These are phyloP conservation scores for Astrothelium macrocarpum DNA, from an alignment of 495 filamentous ascomycete species.

Conservation along the genomic window DNA sequence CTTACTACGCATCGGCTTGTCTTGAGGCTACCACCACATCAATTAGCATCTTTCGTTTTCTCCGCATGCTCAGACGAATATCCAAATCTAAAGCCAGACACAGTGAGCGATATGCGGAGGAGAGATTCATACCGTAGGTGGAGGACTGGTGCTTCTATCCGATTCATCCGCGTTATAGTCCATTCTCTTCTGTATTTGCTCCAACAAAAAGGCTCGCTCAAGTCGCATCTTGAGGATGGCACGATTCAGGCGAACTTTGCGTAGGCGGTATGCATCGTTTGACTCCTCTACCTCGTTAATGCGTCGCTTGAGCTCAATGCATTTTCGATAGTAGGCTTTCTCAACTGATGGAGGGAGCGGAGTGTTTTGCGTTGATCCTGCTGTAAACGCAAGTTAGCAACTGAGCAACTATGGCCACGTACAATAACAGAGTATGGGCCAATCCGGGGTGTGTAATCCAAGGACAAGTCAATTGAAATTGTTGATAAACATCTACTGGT, in stretches of 20 bases:
- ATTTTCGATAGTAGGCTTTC: slow-evolving; percentile 92
- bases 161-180: slow-evolving; percentile 70
- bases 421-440: not conserved
- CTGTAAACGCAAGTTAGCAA: not conserved
- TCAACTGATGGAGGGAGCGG: slow-evolving; percentile 88
- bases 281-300: slow-evolving; percentile 82
- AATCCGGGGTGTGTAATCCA: not conserved
- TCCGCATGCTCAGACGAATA: not conserved
- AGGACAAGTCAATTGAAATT: too few relatives aligned
- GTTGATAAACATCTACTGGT: too few relatives aligned
- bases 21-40: slow-evolving; percentile 55
- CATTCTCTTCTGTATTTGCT: slow-evolving; percentile 75
- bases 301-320: slow-evolving; percentile 85
- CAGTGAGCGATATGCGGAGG: not conserved
- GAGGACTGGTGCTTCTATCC: slow-evolving; percentile 61
- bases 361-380: slow-evolving; percentile 23
- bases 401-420: slow-evolving; percentile 14
- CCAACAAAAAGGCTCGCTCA: slow-evolving; percentile 79
- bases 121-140: slow-evolving; percentile 42
- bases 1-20: slow-evolving; percentile 83
- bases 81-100: not conserved
- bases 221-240: slow-evolving; percentile 85
- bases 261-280: slow-evolving; percentile 69
- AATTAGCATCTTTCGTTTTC: not conserved
- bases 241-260: slow-evolving; percentile 69